A percentile compares a stretch with the other conserved stretches of the same genome.
Evolutionary conservation across 805 yeast genomes (phyloP).

Genomic region (Ogataea populi-albae): DNA sequence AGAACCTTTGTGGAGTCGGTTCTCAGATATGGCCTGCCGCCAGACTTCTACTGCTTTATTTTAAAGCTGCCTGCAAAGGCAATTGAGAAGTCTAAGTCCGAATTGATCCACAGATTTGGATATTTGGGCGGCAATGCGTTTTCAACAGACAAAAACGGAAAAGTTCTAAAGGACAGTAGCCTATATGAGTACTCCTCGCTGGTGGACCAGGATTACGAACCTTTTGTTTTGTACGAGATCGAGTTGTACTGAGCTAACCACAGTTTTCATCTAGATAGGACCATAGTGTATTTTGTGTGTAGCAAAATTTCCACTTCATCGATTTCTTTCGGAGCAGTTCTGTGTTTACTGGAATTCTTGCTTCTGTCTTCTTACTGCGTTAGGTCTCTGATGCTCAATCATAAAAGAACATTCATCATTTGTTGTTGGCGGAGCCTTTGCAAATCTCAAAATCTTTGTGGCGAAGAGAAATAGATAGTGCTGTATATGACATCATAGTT

Average conservation of each 20-base stretch:
- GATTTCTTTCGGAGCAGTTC: no score
- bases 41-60: constrained; percentile 64
- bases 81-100: constrained; percentile 59
- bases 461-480: no score
- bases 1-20: constrained; percentile 91
- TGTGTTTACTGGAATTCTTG: no score
- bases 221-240: constrained; percentile 80
- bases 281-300: no score
- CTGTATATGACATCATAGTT: no score
- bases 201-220: constrained; percentile 94
- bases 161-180: constrained; percentile 52
- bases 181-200: constrained; percentile 86
- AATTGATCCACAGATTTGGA: constrained; percentile 73
- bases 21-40: constrained; percentile 94
- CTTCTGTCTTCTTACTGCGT: no score
- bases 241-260: constrained; percentile 37
- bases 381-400: no score
- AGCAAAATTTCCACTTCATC: no score
- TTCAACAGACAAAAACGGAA: constrained; percentile 62
- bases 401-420: no score
- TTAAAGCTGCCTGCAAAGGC: constrained; percentile 41
- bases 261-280: no score
- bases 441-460: no score
- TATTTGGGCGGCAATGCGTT: constrained; percentile 91
- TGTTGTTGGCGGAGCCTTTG: no score